A percentile compares a stretch with the other conserved stretches of the same genome.
Evolutionary conservation across 306 rosid genomes (phyloP).

Genomic region (Lathyrus sativus): DNA sequence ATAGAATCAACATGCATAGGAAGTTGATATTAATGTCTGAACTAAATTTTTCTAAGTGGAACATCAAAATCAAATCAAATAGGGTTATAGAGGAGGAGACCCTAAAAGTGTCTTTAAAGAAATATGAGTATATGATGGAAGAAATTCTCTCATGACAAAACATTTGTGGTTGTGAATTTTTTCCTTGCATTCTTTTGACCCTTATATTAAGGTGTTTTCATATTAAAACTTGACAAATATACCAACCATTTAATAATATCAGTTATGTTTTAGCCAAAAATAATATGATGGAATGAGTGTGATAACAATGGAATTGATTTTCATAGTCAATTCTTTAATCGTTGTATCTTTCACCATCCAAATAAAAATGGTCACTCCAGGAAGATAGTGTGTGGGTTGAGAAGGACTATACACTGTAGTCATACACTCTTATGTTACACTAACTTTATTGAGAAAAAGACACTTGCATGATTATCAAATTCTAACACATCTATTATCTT

Average conservation of each 20-base stretch:
- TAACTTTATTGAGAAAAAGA: slow-evolving; percentile 12
- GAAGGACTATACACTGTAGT: slow-evolving; percentile 9
- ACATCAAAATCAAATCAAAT: slow-evolving; percentile 49
- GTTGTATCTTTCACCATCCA: slow-evolving; percentile 1
- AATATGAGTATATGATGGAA: slow-evolving; percentile 11
- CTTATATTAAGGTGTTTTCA: not conserved
- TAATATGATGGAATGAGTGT: not conserved
- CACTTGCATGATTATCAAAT: not conserved
- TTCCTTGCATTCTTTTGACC: slow-evolving; percentile 18
- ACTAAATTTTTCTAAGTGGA: slow-evolving; percentile 18
- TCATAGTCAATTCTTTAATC: not conserved
- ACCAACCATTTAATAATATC: slow-evolving; percentile 4
- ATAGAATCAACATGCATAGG: slow-evolving; percentile 13
- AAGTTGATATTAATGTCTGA: slow-evolving; percentile 24
- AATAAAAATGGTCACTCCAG: slow-evolving; percentile 4
- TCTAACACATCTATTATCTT: too few relatives aligned
- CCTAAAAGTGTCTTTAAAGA: slow-evolving; percentile 25
- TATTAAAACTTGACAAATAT: slow-evolving; percentile 23
- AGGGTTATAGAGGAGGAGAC: slow-evolving; percentile 29
- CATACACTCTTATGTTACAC: slow-evolving; percentile 10
- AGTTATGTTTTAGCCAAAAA: not conserved
- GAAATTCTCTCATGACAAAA: slow-evolving; percentile 34
- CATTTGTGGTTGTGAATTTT: slow-evolving; percentile 34
- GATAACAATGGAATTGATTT: not conserved
- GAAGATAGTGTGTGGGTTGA: not conserved